Conservation (phyloP, 441 rosid species). For the Croton laevigatus region DNA sequence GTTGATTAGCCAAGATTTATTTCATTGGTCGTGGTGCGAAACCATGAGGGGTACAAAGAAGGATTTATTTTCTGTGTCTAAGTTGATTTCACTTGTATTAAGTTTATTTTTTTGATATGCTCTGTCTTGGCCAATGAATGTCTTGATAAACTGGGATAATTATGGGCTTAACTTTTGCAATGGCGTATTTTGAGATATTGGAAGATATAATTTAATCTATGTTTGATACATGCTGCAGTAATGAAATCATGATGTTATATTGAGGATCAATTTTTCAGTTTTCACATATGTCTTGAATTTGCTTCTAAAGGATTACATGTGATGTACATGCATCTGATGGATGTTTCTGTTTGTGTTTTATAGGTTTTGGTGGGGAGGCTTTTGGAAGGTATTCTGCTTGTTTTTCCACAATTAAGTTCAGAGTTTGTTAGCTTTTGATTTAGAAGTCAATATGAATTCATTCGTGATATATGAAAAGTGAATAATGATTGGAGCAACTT, state of each 20-base stretch:
- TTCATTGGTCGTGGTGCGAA: not conserved
- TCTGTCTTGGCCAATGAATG: not conserved
- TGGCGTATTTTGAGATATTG: not conserved
- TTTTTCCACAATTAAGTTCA: slow-evolving; percentile 12
- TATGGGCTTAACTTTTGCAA: not conserved
- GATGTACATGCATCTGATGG: slow-evolving; percentile 17
- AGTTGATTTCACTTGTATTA: not conserved
- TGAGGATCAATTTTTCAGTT: not conserved
- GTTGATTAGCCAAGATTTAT: not conserved
- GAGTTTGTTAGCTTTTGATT: slow-evolving; percentile 5
- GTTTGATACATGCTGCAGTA: not conserved
- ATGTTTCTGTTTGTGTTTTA: slow-evolving; percentile 25
- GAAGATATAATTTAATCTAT: not conserved
- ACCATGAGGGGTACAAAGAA: not conserved
- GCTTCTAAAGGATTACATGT: not conserved
- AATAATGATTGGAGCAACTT: not conserved
- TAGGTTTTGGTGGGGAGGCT: slow-evolving; percentile 99
- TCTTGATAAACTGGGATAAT: not conserved
- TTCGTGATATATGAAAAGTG: not conserved
- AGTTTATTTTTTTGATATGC: not conserved
- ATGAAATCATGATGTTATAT: not conserved
- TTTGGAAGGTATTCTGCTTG: slow-evolving; percentile 78
- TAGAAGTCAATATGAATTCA: slow-evolving; percentile 10
- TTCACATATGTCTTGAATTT: not conserved
- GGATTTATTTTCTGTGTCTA: not conserved